Base-by-base conservation (phyloP, 768 basidiomycete genomes). In the Phlebiopsis flavidoalba region DNA sequence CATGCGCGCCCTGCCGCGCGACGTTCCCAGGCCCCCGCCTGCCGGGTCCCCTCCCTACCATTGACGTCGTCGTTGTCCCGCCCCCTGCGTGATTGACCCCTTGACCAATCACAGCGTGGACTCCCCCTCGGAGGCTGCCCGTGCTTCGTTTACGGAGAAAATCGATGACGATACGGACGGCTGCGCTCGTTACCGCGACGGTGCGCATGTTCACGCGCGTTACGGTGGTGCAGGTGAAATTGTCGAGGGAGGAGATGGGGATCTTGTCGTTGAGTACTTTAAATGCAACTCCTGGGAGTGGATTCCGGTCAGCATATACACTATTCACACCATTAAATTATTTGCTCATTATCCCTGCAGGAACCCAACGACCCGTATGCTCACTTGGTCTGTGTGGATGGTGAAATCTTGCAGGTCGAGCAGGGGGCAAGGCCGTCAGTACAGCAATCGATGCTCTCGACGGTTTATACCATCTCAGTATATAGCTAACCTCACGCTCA, bases 231-330 rank as follows among this genome's bases (percentile, higher is more conserved):
- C 76, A 5, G 83, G 83, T 12, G 67, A 76, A 50, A 71, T 79
- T 26, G 73, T 64, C 17, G 43, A 67, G 0, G 45, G 66, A 0
- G 75, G 75, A 11, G 73, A 76, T 6, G 84, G 87, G 12, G 75
- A 75, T 15, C 63, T 75, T 0, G 82, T 92, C 4, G 84, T 93
- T 0, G 95, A 97, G 71, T 90, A 90, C 66, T 79, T 87, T 54
- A 80, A 93, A 24, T 89, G 86, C 65, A 83, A 81, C 15, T 87
- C 87, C 7, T 95, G 93, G 87, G 86, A 89, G 65, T 97, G 95
- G 95, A 77, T 76, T 46, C 95, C 94, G 19, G 92, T 93, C 68
- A 67, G 85, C 76, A 19, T 52, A 19, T 45, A 31, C 47, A 4
- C 40, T n/a, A 58, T 36, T 17, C 15, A 11, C 35, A 49, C 53